phyloP scores from a whole-genome alignment of 2,329 filamentous ascomycete species.

The Talaromyces sp. region DNA sequence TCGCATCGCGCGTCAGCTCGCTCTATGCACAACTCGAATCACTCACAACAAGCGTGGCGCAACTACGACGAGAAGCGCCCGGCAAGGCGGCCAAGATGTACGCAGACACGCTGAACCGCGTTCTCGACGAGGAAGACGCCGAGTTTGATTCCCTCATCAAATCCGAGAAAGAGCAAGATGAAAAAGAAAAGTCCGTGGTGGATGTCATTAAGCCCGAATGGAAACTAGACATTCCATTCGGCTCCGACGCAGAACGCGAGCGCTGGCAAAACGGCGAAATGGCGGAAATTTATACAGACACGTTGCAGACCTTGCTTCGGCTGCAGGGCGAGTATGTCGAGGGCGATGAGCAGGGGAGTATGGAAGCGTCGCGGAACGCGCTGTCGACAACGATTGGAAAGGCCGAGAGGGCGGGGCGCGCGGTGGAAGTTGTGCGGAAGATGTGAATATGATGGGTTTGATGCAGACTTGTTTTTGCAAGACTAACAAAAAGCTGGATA shows the following conservation, averaged over 20 bases:
- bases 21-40: slow-evolving; percentile 45
- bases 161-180: not conserved
- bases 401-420: slow-evolving; percentile 39
- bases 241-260: slow-evolving; percentile 28
- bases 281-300: slow-evolving; percentile 36
- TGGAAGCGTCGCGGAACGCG: slow-evolving; percentile 21
- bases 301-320: slow-evolving; percentile 31
- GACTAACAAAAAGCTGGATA: too few species aligned
- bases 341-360: slow-evolving; percentile 14
- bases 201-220: slow-evolving; percentile 18
- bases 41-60: slow-evolving; percentile 42
- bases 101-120: slow-evolving; percentile 27
- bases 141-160: slow-evolving; percentile 41
- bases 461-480: not conserved
- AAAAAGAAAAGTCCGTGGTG: not conserved
- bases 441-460: slow-evolving; percentile 23
- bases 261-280: slow-evolving; percentile 39
- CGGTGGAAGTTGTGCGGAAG: slow-evolving; percentile 43
- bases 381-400: slow-evolving; percentile 43
- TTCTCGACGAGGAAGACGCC: slow-evolving; percentile 43
- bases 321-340: slow-evolving; percentile 31
- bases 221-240: slow-evolving; percentile 27
- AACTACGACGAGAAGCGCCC: slow-evolving; percentile 42
- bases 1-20: slow-evolving; percentile 38
- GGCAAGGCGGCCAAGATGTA: slow-evolving; percentile 35